A percentile compares a stretch with the other conserved stretches of the same genome.
phyloP scores from a whole-genome alignment of 768 basidiomycete genomes.

The Boletus barrowsii region DNA sequence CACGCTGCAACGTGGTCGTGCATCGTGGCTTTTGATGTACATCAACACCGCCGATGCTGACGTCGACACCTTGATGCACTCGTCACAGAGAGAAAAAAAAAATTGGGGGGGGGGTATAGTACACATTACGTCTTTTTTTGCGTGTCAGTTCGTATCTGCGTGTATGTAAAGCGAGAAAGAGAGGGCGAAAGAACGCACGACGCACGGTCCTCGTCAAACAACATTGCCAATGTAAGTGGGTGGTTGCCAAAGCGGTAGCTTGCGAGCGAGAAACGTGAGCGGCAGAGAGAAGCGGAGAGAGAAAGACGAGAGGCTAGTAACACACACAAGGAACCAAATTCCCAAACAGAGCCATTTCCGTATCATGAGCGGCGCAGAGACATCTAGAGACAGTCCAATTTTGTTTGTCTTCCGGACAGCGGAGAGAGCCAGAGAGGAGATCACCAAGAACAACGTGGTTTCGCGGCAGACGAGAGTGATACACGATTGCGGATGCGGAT shows the following conservation, averaged over 20 bases:
- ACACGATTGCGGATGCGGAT: constrained; percentile 5
- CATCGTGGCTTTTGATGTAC: too few species aligned
- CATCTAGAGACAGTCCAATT: constrained; percentile 4
- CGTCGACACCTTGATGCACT: not conserved
- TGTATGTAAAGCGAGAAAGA: not conserved
- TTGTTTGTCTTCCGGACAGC: constrained; percentile 14
- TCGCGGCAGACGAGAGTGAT: not conserved
- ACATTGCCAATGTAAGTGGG: not conserved
- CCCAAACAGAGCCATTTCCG: constrained; percentile 14
- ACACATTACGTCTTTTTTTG: constrained; percentile 2
- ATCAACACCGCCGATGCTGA: too few species aligned
- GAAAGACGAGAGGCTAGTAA: constrained; percentile 2
- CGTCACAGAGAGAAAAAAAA: not conserved
- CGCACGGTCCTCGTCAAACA: not conserved
- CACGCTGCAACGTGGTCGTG: too few species aligned
- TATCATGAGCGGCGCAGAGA: constrained; percentile 9
- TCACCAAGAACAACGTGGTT: not conserved
- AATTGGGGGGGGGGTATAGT: not conserved
- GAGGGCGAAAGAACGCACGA: too few species aligned
- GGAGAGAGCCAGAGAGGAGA: not conserved
- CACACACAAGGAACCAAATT: constrained; percentile 3
- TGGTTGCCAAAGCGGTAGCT: too few species aligned
- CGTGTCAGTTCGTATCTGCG: not conserved
- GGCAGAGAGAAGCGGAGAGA: not conserved
- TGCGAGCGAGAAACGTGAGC: not conserved